A percentile compares a stretch with the other conserved stretches of the same genome.
Evolutionary conservation across 495 filamentous ascomycete species (phyloP).

Genomic region (Melanomma pulvis-pyrius): DNA sequence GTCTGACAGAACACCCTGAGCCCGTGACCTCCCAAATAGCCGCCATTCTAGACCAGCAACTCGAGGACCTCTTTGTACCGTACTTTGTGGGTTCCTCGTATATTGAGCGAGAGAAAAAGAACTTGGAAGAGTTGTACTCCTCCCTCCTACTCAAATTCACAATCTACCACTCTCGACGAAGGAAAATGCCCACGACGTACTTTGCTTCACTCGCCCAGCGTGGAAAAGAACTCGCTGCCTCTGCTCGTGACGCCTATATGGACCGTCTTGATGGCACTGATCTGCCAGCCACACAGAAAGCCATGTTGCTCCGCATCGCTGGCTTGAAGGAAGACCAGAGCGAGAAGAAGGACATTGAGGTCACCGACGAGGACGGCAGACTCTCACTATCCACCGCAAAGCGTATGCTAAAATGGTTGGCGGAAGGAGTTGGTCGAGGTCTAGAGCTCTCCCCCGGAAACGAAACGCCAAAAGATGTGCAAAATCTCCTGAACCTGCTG

Average conservation of each 20-base stretch:
- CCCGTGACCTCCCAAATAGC: conserved; percentile 84
- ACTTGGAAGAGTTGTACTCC: conserved; percentile 87
- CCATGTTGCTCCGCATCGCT: conserved; percentile 82
- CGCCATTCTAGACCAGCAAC: conserved; percentile 86
- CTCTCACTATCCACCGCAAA: conserved; percentile 85
- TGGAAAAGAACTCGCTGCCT: conserved; percentile 76
- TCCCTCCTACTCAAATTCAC: conserved; percentile 94
- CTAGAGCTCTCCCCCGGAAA: conserved; percentile 82
- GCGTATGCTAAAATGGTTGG: conserved; percentile 96
- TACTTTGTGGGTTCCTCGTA: conserved; percentile 94
- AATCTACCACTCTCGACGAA: conserved; percentile 82
- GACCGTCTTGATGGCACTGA: conserved; percentile 83
- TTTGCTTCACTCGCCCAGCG: conserved; percentile 88
- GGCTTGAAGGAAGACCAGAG: conserved; percentile 62
- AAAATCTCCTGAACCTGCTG: conserved; percentile 80
- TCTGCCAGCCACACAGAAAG: conserved; percentile 77
- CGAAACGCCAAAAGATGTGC: conserved; percentile 93
- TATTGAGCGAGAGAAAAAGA: conserved; percentile 90
- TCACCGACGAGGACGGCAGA: conserved; percentile 83
- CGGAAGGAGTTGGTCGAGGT: conserved; percentile 90
- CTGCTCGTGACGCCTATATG: conserved; percentile 82
- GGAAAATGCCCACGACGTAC: conserved; percentile 82
- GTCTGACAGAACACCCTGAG: conserved; percentile 92
- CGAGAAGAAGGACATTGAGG: conserved; percentile 72
- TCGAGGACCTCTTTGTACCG: conserved; percentile 94